Percentiles rank a stretch among this genome's conserved stretches.
phyloP scores from a whole-genome alignment of 2,329 filamentous ascomycete genomes.

The Sphaerulina vaccinii region DNA sequence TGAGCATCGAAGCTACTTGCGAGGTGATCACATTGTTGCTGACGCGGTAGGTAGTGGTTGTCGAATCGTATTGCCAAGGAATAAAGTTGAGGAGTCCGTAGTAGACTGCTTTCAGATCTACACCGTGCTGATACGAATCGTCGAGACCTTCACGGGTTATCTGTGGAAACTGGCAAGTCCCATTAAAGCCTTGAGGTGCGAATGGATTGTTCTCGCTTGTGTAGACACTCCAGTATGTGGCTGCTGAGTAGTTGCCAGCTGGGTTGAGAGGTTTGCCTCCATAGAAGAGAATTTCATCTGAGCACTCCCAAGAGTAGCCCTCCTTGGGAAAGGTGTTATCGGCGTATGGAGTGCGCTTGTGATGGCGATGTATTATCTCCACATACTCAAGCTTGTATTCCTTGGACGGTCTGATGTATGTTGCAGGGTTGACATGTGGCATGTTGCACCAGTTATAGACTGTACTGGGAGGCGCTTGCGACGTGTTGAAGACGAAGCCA shows the following conservation, averaged over 20 bases:
- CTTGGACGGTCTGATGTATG: conserved; percentile 57
- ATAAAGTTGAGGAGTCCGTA: conserved; percentile 67
- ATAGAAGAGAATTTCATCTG: conserved; percentile 67
- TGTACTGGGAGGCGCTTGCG: conserved; percentile 52
- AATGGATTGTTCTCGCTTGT: conserved; percentile 66
- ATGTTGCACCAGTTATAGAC: conserved; percentile 84
- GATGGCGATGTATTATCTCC: conserved; percentile 79
- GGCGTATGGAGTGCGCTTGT: conserved; percentile 80
- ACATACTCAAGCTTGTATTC: conserved; percentile 70
- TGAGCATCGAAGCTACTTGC: conserved; percentile 74
- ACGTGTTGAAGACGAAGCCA: conserved; percentile 72
- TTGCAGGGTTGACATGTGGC: conserved; percentile 70
- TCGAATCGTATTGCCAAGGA: conserved; percentile 49
- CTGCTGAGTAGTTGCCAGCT: conserved; percentile 50
- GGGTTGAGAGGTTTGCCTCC: conserved; percentile 60
- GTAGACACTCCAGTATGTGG: conserved; percentile 66
- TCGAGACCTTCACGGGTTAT: conserved; percentile 70
- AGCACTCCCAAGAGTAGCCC: conserved; percentile 69
- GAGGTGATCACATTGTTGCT: conserved; percentile 81
- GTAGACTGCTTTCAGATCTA: conserved; percentile 76
- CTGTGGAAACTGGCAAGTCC: conserved; percentile 78
- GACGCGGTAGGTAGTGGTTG: conserved; percentile 64
- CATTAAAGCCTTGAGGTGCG: conserved; percentile 63
- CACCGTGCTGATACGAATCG: conserved; percentile 73
- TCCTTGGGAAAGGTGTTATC: conserved; percentile 75